Evolutionary conservation across 164 flowering plant genomes (phyloP).

Genomic region (Vitis amurensis): DNA sequence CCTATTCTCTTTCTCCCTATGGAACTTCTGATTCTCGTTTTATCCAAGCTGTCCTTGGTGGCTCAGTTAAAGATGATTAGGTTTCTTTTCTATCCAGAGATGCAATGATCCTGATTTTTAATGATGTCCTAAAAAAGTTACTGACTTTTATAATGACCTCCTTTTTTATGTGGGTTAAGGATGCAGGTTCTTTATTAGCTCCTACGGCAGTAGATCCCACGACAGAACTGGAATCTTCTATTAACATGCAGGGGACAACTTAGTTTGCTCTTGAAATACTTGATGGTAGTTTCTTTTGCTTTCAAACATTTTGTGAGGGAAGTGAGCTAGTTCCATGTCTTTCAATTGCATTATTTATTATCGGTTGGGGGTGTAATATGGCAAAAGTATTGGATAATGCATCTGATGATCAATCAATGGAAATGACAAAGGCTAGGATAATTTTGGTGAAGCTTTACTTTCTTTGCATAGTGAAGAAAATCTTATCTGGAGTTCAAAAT

Average conservation of each 20-base stretch:
- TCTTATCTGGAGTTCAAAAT: too few relatives aligned
- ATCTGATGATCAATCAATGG: conserved; percentile 21
- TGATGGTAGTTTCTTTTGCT: conserved; percentile 47
- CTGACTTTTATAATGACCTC: too few relatives aligned
- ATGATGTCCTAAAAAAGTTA: too few relatives aligned
- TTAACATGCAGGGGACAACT: conserved; percentile 43
- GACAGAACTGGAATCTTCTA: conserved; percentile 19
- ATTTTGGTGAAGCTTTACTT: conserved; percentile 49
- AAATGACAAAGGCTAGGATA: conserved; percentile 24
- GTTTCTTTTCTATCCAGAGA: conserved; percentile 31
- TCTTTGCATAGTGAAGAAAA: background rate
- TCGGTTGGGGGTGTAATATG: conserved; percentile 71
- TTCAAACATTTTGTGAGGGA: conserved; percentile 41
- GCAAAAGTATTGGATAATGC: conserved; percentile 16
- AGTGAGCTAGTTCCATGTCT: conserved; percentile 43
- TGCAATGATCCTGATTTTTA: too few relatives aligned
- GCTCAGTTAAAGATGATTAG: conserved; percentile 42
- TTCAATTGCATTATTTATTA: conserved; percentile 53
- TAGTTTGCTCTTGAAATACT: conserved; percentile 36
- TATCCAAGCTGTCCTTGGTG: conserved; percentile 76
- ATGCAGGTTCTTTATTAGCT: conserved; percentile 34
- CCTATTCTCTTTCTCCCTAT: conserved; percentile 37
- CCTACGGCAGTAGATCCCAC: conserved; percentile 15
- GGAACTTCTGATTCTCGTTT: conserved; percentile 43
- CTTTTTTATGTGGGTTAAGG: conserved; percentile 20